Evolutionary conservation across 2,329 filamentous ascomycete species (phyloP).

Genomic region (Colletotrichum viniferum): DNA sequence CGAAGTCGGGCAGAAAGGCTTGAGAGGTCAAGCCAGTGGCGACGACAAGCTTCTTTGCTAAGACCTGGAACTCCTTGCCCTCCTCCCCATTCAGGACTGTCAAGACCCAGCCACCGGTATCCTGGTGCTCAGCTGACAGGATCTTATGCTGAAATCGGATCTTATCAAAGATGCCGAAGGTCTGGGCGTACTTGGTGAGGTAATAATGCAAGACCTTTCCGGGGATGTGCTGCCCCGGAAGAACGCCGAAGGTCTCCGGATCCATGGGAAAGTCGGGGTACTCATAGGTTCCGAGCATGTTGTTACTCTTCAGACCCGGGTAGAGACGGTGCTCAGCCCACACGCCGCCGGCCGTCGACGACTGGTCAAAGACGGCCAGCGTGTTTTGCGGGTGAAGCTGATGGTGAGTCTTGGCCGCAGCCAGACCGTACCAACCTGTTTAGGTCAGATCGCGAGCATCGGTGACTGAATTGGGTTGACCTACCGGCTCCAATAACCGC

Average conservation of each 20-base stretch:
- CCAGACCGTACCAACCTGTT: slow-evolving; percentile 59
- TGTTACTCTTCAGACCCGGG: slow-evolving; percentile 74
- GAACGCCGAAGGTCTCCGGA: slow-evolving; percentile 52
- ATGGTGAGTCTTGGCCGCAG: slow-evolving; percentile 64
- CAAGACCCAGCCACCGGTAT: slow-evolving; percentile 46
- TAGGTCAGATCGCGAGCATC: background rate
- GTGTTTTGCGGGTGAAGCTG: slow-evolving; percentile 61
- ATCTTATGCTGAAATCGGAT: slow-evolving; percentile 46
- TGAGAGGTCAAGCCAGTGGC: slow-evolving; percentile 61
- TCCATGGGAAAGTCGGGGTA: slow-evolving; percentile 77
- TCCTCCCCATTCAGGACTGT: slow-evolving; percentile 26
- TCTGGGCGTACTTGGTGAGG: slow-evolving; percentile 46
- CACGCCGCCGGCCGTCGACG: slow-evolving; percentile 66
- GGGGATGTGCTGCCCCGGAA: slow-evolving; percentile 51
- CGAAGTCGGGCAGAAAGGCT: slow-evolving; percentile 49
- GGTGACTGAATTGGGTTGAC: slow-evolving; percentile 15
- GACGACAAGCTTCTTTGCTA: slow-evolving; percentile 53
- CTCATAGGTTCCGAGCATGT: slow-evolving; percentile 74
- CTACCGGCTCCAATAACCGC: slow-evolving; percentile 60
- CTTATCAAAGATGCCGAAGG: slow-evolving; percentile 43
- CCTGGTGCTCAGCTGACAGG: slow-evolving; percentile 45
- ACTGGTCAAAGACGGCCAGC: slow-evolving; percentile 62
- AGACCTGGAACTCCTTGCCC: slow-evolving; percentile 29
- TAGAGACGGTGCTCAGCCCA: slow-evolving; percentile 74
- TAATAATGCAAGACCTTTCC: slow-evolving; percentile 52